Percentiles rank a stretch among this genome's conserved stretches.
Conservation (phyloP, 164 flowering plant species). For the Kingdonia uniflora region DNA sequence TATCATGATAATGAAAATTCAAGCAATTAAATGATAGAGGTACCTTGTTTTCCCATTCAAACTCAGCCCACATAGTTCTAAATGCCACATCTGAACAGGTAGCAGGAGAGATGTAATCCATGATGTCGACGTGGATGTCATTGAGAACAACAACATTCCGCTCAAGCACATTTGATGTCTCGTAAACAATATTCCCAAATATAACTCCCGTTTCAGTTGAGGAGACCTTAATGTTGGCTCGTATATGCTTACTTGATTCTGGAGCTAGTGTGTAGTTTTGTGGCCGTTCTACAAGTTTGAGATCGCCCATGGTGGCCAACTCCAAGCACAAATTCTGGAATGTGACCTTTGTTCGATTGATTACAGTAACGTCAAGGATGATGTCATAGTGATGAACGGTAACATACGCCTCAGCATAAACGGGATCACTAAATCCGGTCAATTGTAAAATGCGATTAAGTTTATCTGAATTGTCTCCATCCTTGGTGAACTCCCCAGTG, state of each 20-base stretch:
- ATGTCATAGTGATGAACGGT: slow-evolving; percentile 98
- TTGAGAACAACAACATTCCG: slow-evolving; percentile 88
- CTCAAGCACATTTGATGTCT: slow-evolving; percentile 89
- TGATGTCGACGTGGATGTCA: slow-evolving; percentile 96
- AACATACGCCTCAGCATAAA: slow-evolving; percentile 97
- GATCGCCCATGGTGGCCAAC: slow-evolving; percentile 98
- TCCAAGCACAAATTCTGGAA: slow-evolving; percentile 95
- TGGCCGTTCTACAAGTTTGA: slow-evolving; percentile 96
- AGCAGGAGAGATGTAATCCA: slow-evolving; percentile 99
- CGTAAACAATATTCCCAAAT: slow-evolving; percentile 96
- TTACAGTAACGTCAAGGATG: slow-evolving; percentile 90
- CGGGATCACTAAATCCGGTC: slow-evolving; percentile 97
- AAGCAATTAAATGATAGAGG: no score
- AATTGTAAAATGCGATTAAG: slow-evolving; percentile 92
- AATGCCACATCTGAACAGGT: slow-evolving; percentile 83
- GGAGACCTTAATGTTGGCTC: slow-evolving; percentile 94
- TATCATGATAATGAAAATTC: no score
- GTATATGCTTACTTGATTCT: slow-evolving; percentile 88
- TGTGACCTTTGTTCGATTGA: slow-evolving; percentile 90
- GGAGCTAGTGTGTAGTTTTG: slow-evolving; percentile 97
- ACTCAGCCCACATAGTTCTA: slow-evolving; percentile 98
- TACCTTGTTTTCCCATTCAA: slow-evolving; percentile 99
- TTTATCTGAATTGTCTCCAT: slow-evolving; percentile 79
- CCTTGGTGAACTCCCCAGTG: slow-evolving; percentile 92
- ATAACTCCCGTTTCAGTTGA: slow-evolving; percentile 99